Percentiles rank a stretch among this genome's conserved stretches.
Evolutionary conservation across 179 eudicot genomes (phyloP).

Genomic region (Beta corolliflora): DNA sequence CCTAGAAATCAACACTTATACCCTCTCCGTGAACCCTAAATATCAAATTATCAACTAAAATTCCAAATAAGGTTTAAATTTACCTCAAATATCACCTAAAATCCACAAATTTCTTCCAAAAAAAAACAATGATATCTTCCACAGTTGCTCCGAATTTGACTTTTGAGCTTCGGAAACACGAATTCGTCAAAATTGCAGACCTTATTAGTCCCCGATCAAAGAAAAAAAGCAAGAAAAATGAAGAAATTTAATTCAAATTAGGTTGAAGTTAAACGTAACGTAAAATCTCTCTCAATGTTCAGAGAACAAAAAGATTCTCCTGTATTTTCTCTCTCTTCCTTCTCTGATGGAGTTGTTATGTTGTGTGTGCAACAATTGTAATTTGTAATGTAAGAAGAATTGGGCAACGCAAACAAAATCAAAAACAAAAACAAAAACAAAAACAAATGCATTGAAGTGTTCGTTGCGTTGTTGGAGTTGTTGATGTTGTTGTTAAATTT

Average conservation of each 20-base stretch:
- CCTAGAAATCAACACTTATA: not conserved
- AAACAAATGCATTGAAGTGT: too few species aligned
- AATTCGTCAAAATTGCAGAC: not conserved
- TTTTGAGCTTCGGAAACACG: not conserved
- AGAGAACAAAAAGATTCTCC: not conserved
- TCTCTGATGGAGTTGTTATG: too few species aligned
- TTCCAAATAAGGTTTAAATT: not conserved
- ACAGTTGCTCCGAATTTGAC: not conserved
- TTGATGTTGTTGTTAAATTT: too few species aligned
- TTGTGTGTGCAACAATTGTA: too few species aligned
- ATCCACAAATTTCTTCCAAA: not conserved
- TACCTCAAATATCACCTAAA: not conserved
- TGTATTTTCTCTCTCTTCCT: too few species aligned
- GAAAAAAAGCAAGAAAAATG: not conserved
- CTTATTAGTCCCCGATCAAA: not conserved
- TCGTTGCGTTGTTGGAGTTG: too few species aligned
- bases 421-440: too few species aligned
- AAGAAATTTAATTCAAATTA: not conserved
- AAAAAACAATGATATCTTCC: not conserved
- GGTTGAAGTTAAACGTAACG: not conserved
- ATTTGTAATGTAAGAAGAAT: too few species aligned
- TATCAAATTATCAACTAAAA: not conserved
- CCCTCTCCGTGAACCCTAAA: constrained; percentile 12
- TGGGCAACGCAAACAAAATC: too few species aligned
- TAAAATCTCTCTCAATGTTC: too few species aligned